Base-by-base conservation (phyloP, 257 asterid genomes). In the Solanum ahanhuiri region DNA sequence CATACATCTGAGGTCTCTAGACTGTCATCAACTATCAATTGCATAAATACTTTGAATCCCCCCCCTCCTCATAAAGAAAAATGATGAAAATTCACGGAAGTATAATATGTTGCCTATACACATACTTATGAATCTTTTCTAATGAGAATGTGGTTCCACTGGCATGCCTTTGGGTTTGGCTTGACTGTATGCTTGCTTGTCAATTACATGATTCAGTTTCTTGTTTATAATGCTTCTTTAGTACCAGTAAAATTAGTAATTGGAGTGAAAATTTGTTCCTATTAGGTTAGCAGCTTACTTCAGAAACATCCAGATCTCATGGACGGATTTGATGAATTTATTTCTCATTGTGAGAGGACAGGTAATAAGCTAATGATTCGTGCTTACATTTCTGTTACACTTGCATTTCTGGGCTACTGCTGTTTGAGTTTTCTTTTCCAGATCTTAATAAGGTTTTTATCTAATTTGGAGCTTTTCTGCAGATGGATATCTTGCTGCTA, bases 301-400 rank as follows among this genome's bases (percentile, higher is more conserved):
- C 94, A 92, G 89, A 83, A 85, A 85, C 89, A 94, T 88, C 89
- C 93, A 43, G 96, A 92, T 83, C 92, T 94, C 85, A 87, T 91
- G 91, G 93, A 92, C 88, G 95, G 92, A 54, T 93, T 93, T 30
- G 94, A 94, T 73, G 91, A 87, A 83, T 91, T 94, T 88, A 77
- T 92, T 76, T 82, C 91, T 81, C 90, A 88, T 79, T 83, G 84
- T 64, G 97, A 93, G 88, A 92, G 89, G 89, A 90, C 71, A 75
- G 96, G 95, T 94, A 92, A 85, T 69, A 82, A 81, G 84, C 58
- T 90, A 83, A 43, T 30, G 28, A 14, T 88, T 84, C 75, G 85
- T 85, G 87, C 81, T 86, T 82, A 64, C 60, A 35, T 77, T 43
- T 48, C 66, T 48, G 67, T 79, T 79, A 48, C 67, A 79, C 41